A percentile compares a stretch with the other conserved stretches of the same genome.
These are phyloP conservation scores for Asterella californica DNA, from an alignment of 225 moss, liverwort and hornwort genomes.

Conservation along the genomic window DNA sequence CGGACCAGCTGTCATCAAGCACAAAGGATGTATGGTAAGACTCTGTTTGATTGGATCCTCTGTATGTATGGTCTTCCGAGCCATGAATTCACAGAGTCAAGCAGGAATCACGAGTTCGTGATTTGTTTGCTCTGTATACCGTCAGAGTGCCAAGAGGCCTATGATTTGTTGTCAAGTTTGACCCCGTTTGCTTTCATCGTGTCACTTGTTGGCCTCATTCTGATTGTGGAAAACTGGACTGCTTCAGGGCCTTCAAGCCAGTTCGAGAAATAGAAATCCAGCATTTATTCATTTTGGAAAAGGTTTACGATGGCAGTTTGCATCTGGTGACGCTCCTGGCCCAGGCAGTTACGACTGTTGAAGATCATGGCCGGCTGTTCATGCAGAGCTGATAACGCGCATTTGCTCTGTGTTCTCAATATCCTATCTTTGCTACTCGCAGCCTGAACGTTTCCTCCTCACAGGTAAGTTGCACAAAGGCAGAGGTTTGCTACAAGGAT, in stretches of 20 bases:
- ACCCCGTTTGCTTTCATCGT: background rate
- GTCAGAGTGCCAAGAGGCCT: too few relatives aligned
- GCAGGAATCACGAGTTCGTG: background rate
- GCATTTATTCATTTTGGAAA: conserved; percentile 70
- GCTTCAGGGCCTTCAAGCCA: conserved; percentile 67
- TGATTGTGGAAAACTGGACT: background rate
- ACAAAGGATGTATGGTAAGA: conserved; percentile 41
- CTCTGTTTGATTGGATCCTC: background rate
- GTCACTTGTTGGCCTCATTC: background rate
- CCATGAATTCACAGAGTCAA: background rate
- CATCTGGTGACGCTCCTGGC: conserved; percentile 49
- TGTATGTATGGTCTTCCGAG: background rate
- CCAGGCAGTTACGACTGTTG: conserved; percentile 73
- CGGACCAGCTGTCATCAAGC: conserved; percentile 41
- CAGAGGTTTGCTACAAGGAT: background rate
- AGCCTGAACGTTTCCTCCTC: background rate
- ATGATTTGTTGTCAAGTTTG: too few relatives aligned
- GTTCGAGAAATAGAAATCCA: conserved; percentile 68
- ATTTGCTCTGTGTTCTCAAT: background rate
- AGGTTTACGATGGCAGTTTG: conserved; percentile 62
- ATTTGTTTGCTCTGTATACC: background rate
- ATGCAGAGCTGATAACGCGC: background rate
- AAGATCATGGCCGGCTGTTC: conserved; percentile 5
- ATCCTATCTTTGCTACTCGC: background rate
- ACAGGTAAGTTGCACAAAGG: background rate